Evolutionary conservation across 768 basidiomycete species (phyloP).

Genomic region (Suillus variegatus): DNA sequence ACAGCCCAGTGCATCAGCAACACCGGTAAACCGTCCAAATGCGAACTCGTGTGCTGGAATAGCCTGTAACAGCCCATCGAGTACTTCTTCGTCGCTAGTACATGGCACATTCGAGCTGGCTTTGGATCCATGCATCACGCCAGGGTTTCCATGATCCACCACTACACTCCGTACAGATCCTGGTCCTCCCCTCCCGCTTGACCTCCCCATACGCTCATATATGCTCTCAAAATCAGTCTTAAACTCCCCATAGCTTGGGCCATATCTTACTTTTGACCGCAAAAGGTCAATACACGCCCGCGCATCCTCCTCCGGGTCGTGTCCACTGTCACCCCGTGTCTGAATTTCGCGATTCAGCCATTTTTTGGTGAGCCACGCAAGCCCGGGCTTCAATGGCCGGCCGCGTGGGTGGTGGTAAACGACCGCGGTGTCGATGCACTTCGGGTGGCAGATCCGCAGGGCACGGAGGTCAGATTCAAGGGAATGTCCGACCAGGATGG

Average conservation of each 20-base stretch:
- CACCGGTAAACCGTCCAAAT: conserved; percentile 80
- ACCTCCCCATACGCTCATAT: conserved; percentile 79
- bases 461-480: conserved; percentile 93
- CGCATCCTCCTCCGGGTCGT: conserved; percentile 95
- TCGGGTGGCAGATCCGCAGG: conserved; percentile 81
- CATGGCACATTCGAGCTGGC: conserved; percentile 79
- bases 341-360: conserved; percentile 94
- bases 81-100: conserved; percentile 72
- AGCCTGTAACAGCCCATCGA: conserved; percentile 65
- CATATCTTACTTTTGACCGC: conserved; percentile 76
- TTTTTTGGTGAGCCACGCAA: conserved; percentile 96
- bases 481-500: conserved; percentile 92
- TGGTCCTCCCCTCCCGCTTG: conserved; percentile 40
- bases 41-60: conserved; percentile 72
- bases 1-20: conserved; percentile 87
- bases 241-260: conserved; percentile 83
- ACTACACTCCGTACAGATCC: conserved; percentile 61
- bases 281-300: conserved; percentile 85
- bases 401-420: conserved; percentile 93
- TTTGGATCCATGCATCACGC: conserved; percentile 82
- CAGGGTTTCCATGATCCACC: conserved; percentile 84
- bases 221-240: conserved; percentile 84
- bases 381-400: conserved; percentile 88
- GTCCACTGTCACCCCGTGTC: conserved; percentile 77
- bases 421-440: conserved; percentile 90